Evolutionary conservation across 2,329 filamentous ascomycete species (phyloP).

Genomic region (Epichloe sibirici): DNA sequence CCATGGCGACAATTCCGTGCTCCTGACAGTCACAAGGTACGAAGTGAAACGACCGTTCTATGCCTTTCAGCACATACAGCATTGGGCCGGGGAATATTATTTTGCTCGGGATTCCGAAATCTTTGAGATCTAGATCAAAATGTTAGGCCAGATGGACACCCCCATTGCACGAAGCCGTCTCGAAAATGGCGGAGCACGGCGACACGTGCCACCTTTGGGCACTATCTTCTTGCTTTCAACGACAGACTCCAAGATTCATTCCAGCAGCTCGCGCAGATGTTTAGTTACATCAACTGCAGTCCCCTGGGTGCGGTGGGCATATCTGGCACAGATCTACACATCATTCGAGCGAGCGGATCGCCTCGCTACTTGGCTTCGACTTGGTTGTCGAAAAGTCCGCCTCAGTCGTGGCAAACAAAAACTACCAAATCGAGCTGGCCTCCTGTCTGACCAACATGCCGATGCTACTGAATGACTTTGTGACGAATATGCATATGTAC

Average conservation of each 20-base stretch:
- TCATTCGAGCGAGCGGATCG: conserved; percentile 4
- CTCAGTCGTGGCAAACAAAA: conserved; percentile 3
- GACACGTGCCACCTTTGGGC: not conserved
- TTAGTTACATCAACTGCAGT: conserved; percentile 4
- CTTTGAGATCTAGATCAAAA: no score
- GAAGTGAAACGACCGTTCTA: no score
- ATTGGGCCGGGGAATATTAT: no score
- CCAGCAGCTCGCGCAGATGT: conserved; percentile 4
- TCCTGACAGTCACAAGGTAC: no score
- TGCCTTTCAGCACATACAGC: no score
- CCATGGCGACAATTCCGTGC: no score
- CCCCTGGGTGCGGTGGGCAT: conserved; percentile 4
- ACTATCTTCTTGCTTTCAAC: not conserved
- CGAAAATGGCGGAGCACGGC: not conserved
- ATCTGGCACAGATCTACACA: conserved; percentile 1
- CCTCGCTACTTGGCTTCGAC: conserved; percentile 2
- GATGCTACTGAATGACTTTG: conserved; percentile 5
- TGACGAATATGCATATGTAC: conserved; percentile 6
- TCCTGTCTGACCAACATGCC: not conserved
- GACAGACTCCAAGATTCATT: conserved; percentile 7
- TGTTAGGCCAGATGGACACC: no score
- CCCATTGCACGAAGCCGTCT: not conserved
- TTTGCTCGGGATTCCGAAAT: no score
- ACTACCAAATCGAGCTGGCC: conserved; percentile 5
- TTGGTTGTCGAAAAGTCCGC: conserved; percentile 1